These are phyloP conservation scores for Suillus discolor DNA, from an alignment of 768 basidiomycete species.

Conservation along the genomic window DNA sequence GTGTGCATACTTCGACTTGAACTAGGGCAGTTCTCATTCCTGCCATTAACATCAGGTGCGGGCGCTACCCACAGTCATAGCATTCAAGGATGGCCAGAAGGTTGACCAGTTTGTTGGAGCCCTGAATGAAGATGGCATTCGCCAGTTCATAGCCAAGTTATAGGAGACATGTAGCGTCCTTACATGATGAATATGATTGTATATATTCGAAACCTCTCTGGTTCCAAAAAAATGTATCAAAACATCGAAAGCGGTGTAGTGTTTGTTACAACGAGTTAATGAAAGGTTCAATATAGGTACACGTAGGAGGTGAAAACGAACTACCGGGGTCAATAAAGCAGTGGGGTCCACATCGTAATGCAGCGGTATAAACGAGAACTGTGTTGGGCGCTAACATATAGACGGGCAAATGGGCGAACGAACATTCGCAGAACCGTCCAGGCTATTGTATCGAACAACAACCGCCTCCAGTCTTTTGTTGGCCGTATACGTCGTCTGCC, in stretches of 20 bases:
- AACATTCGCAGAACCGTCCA: neutral
- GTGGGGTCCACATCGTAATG: slow-evolving; percentile 20
- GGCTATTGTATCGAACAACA: slow-evolving; percentile 66
- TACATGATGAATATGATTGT: neutral
- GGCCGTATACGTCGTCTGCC: slow-evolving; percentile 91
- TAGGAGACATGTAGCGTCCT: slow-evolving; percentile 15
- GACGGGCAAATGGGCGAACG: slow-evolving; percentile 7
- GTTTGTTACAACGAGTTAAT: slow-evolving; percentile 2
- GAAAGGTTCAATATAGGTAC: slow-evolving; percentile 17
- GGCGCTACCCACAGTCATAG: slow-evolving; percentile 81
- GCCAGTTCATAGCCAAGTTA: slow-evolving; percentile 47
- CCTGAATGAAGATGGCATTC: slow-evolving; percentile 44
- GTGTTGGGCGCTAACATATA: slow-evolving; percentile 5
- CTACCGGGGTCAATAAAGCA: slow-evolving; percentile 12
- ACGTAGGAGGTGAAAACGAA: slow-evolving; percentile 11
- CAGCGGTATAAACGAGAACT: slow-evolving; percentile 13
- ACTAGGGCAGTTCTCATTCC: neutral
- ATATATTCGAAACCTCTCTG: neutral
- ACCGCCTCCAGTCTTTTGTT: slow-evolving; percentile 50
- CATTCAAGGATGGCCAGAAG: slow-evolving; percentile 65
- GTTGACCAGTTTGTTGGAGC: slow-evolving; percentile 69
- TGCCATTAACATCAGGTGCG: slow-evolving; percentile 47
- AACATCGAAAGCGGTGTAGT: slow-evolving; percentile 4
- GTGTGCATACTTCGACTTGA: slow-evolving; percentile 34
- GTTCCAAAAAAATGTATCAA: slow-evolving; percentile 2